Percentiles rank a stretch among this genome's conserved stretches.
Conservation (phyloP, 2,329 filamentous ascomycete species). For the Aspergillus candidus region DNA sequence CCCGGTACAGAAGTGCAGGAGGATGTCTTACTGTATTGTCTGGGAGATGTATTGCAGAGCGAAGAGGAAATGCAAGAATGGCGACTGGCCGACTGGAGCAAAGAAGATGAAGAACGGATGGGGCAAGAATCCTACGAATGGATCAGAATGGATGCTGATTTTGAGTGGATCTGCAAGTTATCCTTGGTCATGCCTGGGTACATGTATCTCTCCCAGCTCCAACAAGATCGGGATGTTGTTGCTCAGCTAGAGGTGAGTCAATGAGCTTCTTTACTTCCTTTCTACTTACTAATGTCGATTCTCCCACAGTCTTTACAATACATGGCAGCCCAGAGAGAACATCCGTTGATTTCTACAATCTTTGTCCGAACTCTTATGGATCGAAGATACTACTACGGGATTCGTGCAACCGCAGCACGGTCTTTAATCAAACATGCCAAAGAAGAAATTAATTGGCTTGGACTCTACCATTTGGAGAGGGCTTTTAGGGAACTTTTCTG, state of each 20-base stretch:
- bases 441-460: conserved; percentile 66
- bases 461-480: conserved; percentile 75
- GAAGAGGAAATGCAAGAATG: conserved; percentile 77
- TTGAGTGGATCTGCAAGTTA: conserved; percentile 92
- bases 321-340: conserved; percentile 60
- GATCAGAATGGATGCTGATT: conserved; percentile 96
- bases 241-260: conserved; percentile 61
- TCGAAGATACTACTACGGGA: conserved; percentile 85
- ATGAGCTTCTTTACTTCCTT: neutral
- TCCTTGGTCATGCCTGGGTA: conserved; percentile 79
- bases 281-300: neutral
- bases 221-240: conserved; percentile 93
- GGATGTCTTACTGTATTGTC: conserved; percentile 79
- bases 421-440: conserved; percentile 71
- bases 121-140: conserved; percentile 96
- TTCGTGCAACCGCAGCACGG: conserved; percentile 76
- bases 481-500: conserved; percentile 87
- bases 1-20: conserved; percentile 61
- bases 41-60: conserved; percentile 82
- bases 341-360: conserved; percentile 81
- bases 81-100: conserved; percentile 81
- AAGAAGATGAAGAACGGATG: conserved; percentile 85
- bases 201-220: conserved; percentile 96
- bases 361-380: conserved; percentile 87
- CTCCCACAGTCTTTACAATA: conserved; percentile 60